Base-by-base conservation (phyloP, 2,329 filamentous ascomycete species). In the Cladosporium velox region DNA sequence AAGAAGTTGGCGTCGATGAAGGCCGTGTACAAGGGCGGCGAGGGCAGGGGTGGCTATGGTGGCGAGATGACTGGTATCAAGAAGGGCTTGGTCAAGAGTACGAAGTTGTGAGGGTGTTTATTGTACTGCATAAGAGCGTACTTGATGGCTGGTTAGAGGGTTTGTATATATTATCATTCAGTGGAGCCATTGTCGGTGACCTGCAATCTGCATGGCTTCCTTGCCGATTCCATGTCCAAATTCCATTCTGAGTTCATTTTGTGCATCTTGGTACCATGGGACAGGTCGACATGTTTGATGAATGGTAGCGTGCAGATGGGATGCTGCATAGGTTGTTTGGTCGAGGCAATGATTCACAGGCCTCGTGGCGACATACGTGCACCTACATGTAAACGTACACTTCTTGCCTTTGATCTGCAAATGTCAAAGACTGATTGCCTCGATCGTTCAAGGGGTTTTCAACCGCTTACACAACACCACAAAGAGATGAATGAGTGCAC, bases 1-100 rank as follows among this genome's bases (percentile, higher is more conserved):
- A 98, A 97, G 91, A 97, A 98, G 85, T 81, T 98, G 76, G 88
- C 87, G 74, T 94, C 90, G 76, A 91, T 93, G 83, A 92, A 91
- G 82, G 87, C 91, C 10, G 84, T 92, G 15, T 98, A 93, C 82
- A 92, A 93, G 79, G 92, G 92, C 71, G 91, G 92, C 68, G 89
- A 96, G 81, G 88, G 91, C 72, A 87, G 87, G 75, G 91, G 92
- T 74, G 91, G 93, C 64, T 99, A 99, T 82, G 87, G 87, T 70
- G 95, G 95, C 81, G 95, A 98, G 79, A 81, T 91, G 81, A 95
- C 93, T 51, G 95, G 95, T 88, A 96, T 99, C 82, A 98, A 97
- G 85, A 91, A 90, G 72, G 91, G 91, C 24, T 81, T 99, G 79
- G 88, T 98, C 74, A 96, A 95, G 88, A 96, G 92, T 85, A 86